phyloP scores from a whole-genome alignment of 371 early-diverging fungal genomes.

The Amoeboaphelidium occidentale region DNA sequence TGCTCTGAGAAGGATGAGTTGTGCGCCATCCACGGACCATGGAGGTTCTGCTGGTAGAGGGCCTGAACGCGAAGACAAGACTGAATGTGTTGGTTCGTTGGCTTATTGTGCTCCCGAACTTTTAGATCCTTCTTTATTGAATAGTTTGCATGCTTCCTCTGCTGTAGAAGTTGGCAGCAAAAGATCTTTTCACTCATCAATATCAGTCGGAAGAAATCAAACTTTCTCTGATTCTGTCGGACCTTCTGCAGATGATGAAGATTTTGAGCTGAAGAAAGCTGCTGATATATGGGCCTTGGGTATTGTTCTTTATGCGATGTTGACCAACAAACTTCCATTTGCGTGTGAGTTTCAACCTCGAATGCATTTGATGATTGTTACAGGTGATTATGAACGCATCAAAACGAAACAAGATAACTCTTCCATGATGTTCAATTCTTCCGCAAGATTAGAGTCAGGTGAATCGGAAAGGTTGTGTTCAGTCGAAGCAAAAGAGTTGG shows the following conservation, averaged over 20 bases:
- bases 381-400: slow-evolving; percentile 57
- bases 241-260: neutral
- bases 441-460: too few species aligned
- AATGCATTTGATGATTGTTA: slow-evolving; percentile 41
- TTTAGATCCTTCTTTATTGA: neutral
- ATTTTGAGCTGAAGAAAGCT: neutral
- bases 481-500: too few species aligned
- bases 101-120: slow-evolving; percentile 2
- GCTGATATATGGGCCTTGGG: slow-evolving; percentile 60
- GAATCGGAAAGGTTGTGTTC: too few species aligned
- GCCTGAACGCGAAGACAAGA: neutral
- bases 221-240: neutral
- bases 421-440: too few species aligned
- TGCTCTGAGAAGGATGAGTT: neutral
- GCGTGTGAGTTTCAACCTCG: slow-evolving; percentile 40
- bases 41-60: neutral
- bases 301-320: slow-evolving; percentile 39
- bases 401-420: too few species aligned
- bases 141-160: too few species aligned
- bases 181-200: too few species aligned
- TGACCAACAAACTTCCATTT: slow-evolving; percentile 47
- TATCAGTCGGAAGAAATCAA: neutral
- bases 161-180: too few species aligned
- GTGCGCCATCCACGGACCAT: neutral
- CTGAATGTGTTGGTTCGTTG: neutral